Conservation (phyloP, 108 stramenopile species). For the Cyclotella kingstonii region DNA sequence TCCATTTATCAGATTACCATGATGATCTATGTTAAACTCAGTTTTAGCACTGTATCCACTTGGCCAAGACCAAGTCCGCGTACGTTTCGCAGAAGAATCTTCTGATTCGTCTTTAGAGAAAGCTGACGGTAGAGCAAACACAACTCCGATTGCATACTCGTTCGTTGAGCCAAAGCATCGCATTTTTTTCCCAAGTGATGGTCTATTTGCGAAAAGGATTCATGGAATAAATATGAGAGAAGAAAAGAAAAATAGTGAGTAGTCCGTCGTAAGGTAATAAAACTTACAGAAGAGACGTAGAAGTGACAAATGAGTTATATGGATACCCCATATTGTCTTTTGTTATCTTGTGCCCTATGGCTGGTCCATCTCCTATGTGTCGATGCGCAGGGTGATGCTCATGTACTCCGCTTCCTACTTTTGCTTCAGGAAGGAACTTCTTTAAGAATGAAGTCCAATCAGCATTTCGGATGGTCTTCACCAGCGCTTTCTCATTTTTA, state of each 20-base stretch:
- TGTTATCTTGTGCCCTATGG: neutral
- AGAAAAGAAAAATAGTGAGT: neutral
- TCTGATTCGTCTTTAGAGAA: constrained; percentile 46
- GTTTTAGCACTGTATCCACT: constrained; percentile 76
- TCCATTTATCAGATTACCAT: constrained; percentile 54
- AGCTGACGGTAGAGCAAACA: constrained; percentile 72
- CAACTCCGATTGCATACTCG: constrained; percentile 71
- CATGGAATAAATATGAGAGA: neutral
- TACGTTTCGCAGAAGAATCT: constrained; percentile 57
- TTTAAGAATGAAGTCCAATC: constrained; percentile 81
- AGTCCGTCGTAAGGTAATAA: neutral
- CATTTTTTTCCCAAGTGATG: constrained; percentile 77
- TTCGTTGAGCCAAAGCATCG: constrained; percentile 67
- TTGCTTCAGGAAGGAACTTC: constrained; percentile 51
- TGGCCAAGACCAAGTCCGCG: constrained; percentile 75
- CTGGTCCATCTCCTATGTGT: neutral
- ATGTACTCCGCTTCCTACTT: constrained; percentile 15
- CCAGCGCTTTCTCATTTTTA: constrained; percentile 56
- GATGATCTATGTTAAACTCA: constrained; percentile 51
- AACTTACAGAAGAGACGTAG: constrained; percentile 59
- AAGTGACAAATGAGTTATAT: constrained; percentile 82
- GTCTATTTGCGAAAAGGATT: constrained; percentile 9
- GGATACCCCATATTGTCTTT: constrained; percentile 36
- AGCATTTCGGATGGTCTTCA: constrained; percentile 78
- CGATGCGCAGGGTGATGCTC: constrained; percentile 29